Evolutionary conservation across 805 yeast species (phyloP), one percentile per base, ranked within the genome.

Genomic region (Groenewaldozyma salmanticensis): DNA sequence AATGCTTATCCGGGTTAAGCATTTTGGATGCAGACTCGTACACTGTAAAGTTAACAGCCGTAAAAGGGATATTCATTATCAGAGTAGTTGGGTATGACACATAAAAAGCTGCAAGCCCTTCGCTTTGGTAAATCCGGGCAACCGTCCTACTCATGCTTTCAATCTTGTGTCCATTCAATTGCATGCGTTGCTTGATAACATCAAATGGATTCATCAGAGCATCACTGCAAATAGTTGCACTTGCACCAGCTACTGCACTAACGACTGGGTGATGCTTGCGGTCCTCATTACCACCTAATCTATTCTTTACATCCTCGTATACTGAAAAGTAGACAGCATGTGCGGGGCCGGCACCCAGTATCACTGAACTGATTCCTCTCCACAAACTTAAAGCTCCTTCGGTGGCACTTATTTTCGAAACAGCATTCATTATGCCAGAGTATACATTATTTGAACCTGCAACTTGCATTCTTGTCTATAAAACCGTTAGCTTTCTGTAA

Each of bases 311-410:
- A 38, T 77, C 71, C 62, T 90, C 98, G 61, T 87, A 92, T 3
- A 92, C 94, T n/a, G 88, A 79, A 59, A 87, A 90, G 63, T 92
- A 90, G 4, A 92, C 81, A 3, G 97, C 97, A 65, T 90, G 98
- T 2, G 97, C 96, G 2, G 98, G 98, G 4, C 98, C 98, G n/a
- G 98, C 96, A 31, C 98, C 98, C 46, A 90, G 58, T 2, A 87
- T 79, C 45, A 92, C 94, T 1, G 95, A 82, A 19, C 86, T 79
- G 15, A 90, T 84, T 42, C 98, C 98, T 56, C 94, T 72, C 95
- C 96, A 90, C 21, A 92, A 71, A 1, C 95, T 83, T 39, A 74
- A 57, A 4, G 90, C 81, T 2, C 98, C 98, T 60, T 90, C 97
- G 15, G 81, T 70, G 13, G 94, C 73, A n/a, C 84, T 71, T 43